phyloP scores from a whole-genome alignment of 345 rosid species.

The Kernera saxatilis region DNA sequence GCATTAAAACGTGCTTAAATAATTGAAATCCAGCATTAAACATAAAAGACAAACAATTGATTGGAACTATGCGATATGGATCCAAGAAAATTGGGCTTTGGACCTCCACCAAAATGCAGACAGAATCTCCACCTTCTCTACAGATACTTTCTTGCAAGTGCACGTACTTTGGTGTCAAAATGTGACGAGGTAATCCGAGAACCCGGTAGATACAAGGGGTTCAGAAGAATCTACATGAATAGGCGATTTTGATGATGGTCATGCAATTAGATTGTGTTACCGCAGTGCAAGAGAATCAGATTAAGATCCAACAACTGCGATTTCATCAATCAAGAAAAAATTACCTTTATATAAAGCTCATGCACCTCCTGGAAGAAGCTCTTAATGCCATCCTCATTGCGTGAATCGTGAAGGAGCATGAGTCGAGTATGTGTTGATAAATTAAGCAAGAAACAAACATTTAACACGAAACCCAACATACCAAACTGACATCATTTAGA shows the following conservation, averaged over 20 bases:
- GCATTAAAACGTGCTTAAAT: not conserved
- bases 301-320: not conserved
- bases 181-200: constrained; percentile 83
- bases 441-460: constrained; percentile 41
- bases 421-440: constrained; percentile 64
- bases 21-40: not conserved
- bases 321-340: not conserved
- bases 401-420: constrained; percentile 95
- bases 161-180: constrained; percentile 91
- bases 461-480: not conserved
- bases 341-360: constrained; percentile 36
- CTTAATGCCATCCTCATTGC: constrained; percentile 95
- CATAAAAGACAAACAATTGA: not conserved
- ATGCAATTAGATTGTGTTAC: not conserved
- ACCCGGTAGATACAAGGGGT: constrained; percentile 89
- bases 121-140: constrained; percentile 25
- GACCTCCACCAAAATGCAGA: not conserved
- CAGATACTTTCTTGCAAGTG: constrained; percentile 86
- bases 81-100: not conserved
- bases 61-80: not conserved
- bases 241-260: not conserved
- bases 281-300: not conserved
- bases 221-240: constrained; percentile 65
- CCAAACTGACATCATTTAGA: not conserved
- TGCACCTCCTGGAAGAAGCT: constrained; percentile 55